Evolutionary conservation across 2,329 filamentous ascomycete species (phyloP).

Genomic region (Paecilomyces fulvus): DNA sequence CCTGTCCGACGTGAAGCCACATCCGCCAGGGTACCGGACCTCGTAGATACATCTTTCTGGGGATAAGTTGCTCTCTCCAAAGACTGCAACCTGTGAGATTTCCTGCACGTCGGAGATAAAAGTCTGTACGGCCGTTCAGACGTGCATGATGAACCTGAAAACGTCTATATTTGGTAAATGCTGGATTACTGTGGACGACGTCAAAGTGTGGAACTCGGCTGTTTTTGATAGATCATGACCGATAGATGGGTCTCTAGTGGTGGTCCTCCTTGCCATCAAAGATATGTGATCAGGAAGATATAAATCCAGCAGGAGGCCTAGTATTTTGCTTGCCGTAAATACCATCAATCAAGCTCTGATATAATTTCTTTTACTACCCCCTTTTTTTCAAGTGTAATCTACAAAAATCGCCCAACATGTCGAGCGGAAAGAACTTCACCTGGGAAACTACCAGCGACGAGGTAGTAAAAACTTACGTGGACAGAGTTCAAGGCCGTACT

Average conservation of each 20-base stretch:
- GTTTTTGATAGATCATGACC: not conserved
- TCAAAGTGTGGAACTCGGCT: not conserved
- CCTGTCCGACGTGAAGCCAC: not conserved
- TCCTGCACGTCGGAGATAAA: not conserved
- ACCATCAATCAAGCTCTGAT: not conserved
- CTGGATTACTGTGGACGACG: not conserved
- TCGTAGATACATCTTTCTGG: not conserved
- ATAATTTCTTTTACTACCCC: not conserved
- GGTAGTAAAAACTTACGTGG: not conserved
- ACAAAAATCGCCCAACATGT: not conserved
- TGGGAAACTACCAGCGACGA: not conserved
- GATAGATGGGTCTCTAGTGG: not conserved
- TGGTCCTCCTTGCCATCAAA: not conserved
- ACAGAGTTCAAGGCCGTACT: not conserved
- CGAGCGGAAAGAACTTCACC: not conserved
- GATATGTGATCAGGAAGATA: not conserved
- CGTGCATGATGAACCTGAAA: not conserved
- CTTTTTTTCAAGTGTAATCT: not conserved
- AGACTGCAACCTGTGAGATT: not conserved
- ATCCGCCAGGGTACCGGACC: not conserved
- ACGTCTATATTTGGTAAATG: not conserved
- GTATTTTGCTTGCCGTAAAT: not conserved
- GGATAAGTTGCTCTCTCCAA: not conserved
- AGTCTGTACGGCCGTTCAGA: not conserved
- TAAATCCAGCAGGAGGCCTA: not conserved